phyloP scores from a whole-genome alignment of 345 rosid genomes.

The Dovyalis caffra region DNA sequence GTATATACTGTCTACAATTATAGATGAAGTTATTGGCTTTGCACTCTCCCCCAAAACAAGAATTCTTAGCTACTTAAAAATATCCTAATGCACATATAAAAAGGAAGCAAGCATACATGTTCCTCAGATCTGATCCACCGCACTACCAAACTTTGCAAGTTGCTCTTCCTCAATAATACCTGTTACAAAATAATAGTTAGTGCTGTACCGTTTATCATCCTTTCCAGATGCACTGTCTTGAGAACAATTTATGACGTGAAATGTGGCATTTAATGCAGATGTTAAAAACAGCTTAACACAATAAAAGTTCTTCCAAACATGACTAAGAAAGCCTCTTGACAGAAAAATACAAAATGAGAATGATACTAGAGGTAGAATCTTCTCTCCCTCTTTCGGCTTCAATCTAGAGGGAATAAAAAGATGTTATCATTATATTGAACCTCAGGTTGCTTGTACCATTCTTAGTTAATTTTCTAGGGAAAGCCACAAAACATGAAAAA shows the following conservation, averaged over 20 bases:
- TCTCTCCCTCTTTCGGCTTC: neutral
- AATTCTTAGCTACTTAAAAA: neutral
- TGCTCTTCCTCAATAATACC: slow-evolving; percentile 61
- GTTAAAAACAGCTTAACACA: neutral
- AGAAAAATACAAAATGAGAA: neutral
- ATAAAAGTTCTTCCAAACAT: neutral
- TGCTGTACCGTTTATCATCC: neutral
- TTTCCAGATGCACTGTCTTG: neutral
- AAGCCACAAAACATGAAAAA: neutral
- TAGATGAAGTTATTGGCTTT: neutral
- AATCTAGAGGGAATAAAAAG: neutral
- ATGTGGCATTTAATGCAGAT: neutral
- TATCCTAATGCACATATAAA: neutral
- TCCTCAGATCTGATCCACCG: slow-evolving; percentile 63
- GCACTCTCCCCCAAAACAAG: neutral
- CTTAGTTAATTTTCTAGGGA: neutral
- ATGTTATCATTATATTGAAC: neutral
- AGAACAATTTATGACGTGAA: neutral
- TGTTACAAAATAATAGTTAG: slow-evolving; percentile 29
- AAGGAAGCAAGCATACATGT: slow-evolving; percentile 53
- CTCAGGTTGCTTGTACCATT: neutral
- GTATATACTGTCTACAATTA: neutral
- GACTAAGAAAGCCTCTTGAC: neutral
- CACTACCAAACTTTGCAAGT: slow-evolving; percentile 58
- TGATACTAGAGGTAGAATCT: neutral